These are phyloP conservation scores for Leccinum subspadiceum DNA, from an alignment of 1,284 basidiomycete genomes.

Conservation along the genomic window DNA sequence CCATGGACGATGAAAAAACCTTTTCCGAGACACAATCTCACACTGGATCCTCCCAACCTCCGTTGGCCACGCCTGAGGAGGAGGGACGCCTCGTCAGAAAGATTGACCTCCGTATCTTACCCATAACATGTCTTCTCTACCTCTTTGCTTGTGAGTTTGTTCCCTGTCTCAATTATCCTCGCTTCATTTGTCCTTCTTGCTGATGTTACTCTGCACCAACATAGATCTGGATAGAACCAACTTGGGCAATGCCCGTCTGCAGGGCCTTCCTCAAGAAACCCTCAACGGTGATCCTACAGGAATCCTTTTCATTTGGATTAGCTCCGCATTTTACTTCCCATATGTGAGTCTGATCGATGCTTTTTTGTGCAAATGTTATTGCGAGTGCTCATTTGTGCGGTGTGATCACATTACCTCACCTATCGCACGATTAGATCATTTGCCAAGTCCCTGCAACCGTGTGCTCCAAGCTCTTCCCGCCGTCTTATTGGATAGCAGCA, in stretches of 20 bases:
- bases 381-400: neutral
- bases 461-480: constrained; percentile 63
- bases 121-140: constrained; percentile 70
- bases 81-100: constrained; percentile 64
- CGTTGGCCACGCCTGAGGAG: constrained; percentile 37
- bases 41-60: neutral
- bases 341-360: constrained; percentile 47
- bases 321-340: constrained; percentile 72
- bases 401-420: neutral
- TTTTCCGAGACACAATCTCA: neutral
- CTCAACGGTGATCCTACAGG: constrained; percentile 67
- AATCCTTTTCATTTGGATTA: constrained; percentile 66
- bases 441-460: constrained; percentile 69
- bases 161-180: neutral
- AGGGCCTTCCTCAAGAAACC: constrained; percentile 61
- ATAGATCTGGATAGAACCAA: constrained; percentile 71
- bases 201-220: neutral
- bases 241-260: constrained; percentile 74
- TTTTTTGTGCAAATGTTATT: neutral
- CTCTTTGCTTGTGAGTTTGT: constrained; percentile 65
- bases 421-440: constrained; percentile 48
- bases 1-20: constrained; percentile 27
- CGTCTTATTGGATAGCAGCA: constrained; percentile 62
- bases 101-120: constrained; percentile 67
- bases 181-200: neutral